phyloP scores from a whole-genome alignment of 345 rosid genomes.

The Litchi chinensis region DNA sequence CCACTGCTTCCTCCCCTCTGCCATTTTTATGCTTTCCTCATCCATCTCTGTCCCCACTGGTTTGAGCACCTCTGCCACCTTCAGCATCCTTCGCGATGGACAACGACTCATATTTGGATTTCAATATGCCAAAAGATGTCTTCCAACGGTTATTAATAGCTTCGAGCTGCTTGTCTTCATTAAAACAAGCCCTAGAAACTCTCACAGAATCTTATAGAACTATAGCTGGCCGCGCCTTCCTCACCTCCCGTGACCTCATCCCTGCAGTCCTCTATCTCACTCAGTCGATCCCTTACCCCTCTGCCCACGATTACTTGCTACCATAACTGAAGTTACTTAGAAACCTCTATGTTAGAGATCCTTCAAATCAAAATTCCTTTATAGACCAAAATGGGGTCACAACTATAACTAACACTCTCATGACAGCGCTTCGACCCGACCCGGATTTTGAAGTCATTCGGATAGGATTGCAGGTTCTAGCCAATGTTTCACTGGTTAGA shows the following conservation, averaged over 20 bases:
- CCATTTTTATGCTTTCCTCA: too few species aligned
- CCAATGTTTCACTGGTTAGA: constrained; percentile 71
- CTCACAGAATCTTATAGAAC: constrained; percentile 50
- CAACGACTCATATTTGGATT: too few species aligned
- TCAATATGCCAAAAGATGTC: constrained; percentile 30
- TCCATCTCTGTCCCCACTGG: too few species aligned
- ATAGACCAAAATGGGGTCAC: constrained; percentile 47
- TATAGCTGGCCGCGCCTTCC: constrained; percentile 53
- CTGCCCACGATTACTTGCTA: constrained; percentile 32
- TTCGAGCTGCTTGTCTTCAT: constrained; percentile 38
- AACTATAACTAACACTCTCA: constrained; percentile 34
- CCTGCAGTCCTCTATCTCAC: constrained; percentile 45
- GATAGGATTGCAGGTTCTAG: constrained; percentile 60
- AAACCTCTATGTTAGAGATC: constrained; percentile 77
- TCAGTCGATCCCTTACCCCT: constrained; percentile 34
- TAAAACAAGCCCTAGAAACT: constrained; percentile 50
- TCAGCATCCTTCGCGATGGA: neutral
- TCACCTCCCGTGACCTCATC: constrained; percentile 56
- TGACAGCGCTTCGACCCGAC: constrained; percentile 25
- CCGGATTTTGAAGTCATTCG: constrained; percentile 50
- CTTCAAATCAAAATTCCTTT: constrained; percentile 56
- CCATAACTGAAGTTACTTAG: constrained; percentile 64
- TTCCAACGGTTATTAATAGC: constrained; percentile 44
- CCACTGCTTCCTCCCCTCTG: too few species aligned
- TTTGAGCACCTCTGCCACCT: too few species aligned